A percentile compares a stretch with the other conserved stretches of the same genome.
These are phyloP conservation scores for Alternaria burnsii DNA, from an alignment of 2,329 filamentous ascomycete genomes.

Conservation along the genomic window DNA sequence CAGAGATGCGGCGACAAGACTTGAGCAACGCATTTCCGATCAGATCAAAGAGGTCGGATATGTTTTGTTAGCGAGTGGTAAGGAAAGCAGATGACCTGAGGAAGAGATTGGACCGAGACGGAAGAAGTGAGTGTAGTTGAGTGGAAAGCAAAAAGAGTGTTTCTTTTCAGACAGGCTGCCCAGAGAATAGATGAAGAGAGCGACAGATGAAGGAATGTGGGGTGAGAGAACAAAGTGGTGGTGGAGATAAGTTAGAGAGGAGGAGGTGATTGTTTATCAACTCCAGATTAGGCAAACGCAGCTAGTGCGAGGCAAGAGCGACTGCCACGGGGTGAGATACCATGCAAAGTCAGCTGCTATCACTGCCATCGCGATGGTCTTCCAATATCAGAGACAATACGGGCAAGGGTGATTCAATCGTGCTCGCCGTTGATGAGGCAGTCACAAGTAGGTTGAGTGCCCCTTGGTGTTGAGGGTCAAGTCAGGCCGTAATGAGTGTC, in stretches of 20 bases:
- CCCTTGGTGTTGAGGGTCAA: neutral
- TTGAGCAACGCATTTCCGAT: constrained; percentile 39
- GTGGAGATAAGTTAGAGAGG: constrained; percentile 17
- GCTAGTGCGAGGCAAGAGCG: constrained; percentile 15
- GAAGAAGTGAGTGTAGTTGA: constrained; percentile 30
- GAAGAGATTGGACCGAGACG: constrained; percentile 10
- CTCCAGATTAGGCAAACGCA: constrained; percentile 18
- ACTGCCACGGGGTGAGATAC: constrained; percentile 1
- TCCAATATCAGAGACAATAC: neutral
- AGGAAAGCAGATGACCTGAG: constrained; percentile 22
- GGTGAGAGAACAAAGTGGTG: constrained; percentile 20
- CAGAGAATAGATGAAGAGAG: constrained; percentile 29
- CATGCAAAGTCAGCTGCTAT: neutral
- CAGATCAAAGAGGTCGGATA: constrained; percentile 12
- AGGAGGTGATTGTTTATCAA: constrained; percentile 19
- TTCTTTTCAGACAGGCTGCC: constrained; percentile 32
- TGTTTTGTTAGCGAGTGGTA: constrained; percentile 8
- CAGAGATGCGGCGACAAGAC: constrained; percentile 37
- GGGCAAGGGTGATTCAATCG: neutral
- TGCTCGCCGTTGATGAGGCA: neutral
- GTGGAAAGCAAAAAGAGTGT: constrained; percentile 37
- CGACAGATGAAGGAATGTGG: constrained; percentile 33
- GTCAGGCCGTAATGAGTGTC: neutral
- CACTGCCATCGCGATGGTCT: neutral
- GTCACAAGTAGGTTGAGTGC: neutral